Conservation (phyloP, 139 green algal genomes). For the Picochlorum sp. region DNA sequence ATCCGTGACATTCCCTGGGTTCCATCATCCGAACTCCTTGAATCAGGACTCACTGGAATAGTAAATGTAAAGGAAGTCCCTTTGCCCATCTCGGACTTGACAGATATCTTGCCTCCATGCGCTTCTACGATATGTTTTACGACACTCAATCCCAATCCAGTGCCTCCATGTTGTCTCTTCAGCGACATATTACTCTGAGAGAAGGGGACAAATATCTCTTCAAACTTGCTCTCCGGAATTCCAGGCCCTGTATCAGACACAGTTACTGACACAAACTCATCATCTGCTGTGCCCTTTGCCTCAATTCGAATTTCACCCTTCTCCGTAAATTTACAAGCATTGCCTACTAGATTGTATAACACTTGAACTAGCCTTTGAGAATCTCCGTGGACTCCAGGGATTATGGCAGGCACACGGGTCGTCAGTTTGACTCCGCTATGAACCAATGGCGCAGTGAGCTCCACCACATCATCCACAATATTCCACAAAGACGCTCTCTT, state of each 20-base stretch:
- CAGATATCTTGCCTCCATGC: slow-evolving; percentile 38
- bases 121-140: slow-evolving; percentile 54
- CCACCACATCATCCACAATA: slow-evolving; percentile 42
- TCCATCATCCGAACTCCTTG: background rate
- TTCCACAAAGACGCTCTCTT: slow-evolving; percentile 1
- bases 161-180: slow-evolving; percentile 62
- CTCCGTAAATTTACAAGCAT: slow-evolving; percentile 50
- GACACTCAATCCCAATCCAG: slow-evolving; percentile 53
- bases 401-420: slow-evolving; percentile 13
- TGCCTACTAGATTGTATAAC: slow-evolving; percentile 47
- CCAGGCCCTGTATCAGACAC: slow-evolving; percentile 49
- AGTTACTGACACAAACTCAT: slow-evolving; percentile 18
- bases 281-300: background rate
- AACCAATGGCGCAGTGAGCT: slow-evolving; percentile 33
- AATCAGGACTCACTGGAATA: slow-evolving; percentile 3
- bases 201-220: slow-evolving; percentile 47
- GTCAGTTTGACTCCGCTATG: slow-evolving; percentile 37
- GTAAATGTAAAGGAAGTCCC: slow-evolving; percentile 53
- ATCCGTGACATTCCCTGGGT: background rate
- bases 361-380: slow-evolving; percentile 35
- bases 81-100: slow-evolving; percentile 16
- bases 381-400: slow-evolving; percentile 32
- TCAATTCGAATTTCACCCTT: slow-evolving; percentile 24
- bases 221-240: slow-evolving; percentile 38
- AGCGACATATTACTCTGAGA: slow-evolving; percentile 58